Evolutionary conservation across 2,329 filamentous ascomycete species (phyloP).

Genomic region (Chaetomium globosum): DNA sequence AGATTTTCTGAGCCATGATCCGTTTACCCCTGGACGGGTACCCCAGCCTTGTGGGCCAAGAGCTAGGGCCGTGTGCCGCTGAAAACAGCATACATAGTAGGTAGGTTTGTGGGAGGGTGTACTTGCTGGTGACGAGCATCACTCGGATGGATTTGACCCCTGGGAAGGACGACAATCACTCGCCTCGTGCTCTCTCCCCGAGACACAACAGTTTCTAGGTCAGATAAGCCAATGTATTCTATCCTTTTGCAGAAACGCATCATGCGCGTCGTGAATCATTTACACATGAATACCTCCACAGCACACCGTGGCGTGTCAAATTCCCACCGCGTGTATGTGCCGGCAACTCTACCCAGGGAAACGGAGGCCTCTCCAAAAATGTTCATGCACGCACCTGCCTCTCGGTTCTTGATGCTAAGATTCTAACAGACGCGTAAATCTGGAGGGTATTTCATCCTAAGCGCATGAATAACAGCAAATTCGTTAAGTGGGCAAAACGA

Average conservation of each 20-base stretch:
- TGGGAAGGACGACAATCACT: neutral
- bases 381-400: too few relatives aligned
- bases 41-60: neutral
- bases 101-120: neutral
- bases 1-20: neutral
- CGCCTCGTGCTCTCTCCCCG: neutral
- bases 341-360: neutral
- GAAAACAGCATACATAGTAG: too few relatives aligned
- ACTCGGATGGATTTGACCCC: neutral
- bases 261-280: neutral
- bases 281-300: neutral
- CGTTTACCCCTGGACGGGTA: neutral
- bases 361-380: neutral
- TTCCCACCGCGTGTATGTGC: neutral
- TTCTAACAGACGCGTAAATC: neutral
- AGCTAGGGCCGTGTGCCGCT: neutral
- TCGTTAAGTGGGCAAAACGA: too few relatives aligned
- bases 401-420: neutral
- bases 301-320: neutral
- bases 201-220: neutral
- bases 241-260: neutral
- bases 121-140: neutral
- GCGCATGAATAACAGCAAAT: too few relatives aligned
- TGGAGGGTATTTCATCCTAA: too few relatives aligned
- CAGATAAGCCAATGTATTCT: neutral